These are phyloP conservation scores for Pelargonium nanum DNA, from an alignment of 345 rosid species.

Conservation along the genomic window DNA sequence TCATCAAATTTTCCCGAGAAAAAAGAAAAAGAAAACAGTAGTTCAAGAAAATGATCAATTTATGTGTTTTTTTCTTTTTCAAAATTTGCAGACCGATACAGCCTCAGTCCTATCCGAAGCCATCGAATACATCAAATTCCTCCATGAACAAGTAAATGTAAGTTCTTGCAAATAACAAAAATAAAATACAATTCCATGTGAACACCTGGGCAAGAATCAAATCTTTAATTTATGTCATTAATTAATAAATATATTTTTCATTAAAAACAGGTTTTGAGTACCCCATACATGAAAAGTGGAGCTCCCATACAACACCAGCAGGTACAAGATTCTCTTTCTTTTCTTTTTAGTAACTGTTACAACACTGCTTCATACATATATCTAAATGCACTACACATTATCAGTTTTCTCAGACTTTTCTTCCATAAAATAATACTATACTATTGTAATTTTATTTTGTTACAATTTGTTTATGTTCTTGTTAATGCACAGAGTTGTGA, in stretches of 20 bases:
- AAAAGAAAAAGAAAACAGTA: not conserved
- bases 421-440: too few relatives aligned
- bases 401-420: too few relatives aligned
- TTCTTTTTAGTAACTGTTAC: too few relatives aligned
- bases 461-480: not conserved
- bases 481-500: slow-evolving; percentile 37
- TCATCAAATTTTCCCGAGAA: not conserved
- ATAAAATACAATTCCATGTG: not conserved
- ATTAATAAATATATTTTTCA: not conserved
- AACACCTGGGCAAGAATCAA: not conserved
- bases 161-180: slow-evolving; percentile 26
- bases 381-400: too few relatives aligned
- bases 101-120: slow-evolving; percentile 99
- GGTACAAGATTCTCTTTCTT: slow-evolving; percentile 6
- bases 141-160: slow-evolving; percentile 86
- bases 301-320: slow-evolving; percentile 76
- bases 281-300: slow-evolving; percentile 93
- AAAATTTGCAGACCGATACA: slow-evolving; percentile 87
- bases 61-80: not conserved
- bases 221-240: too few relatives aligned
- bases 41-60: not conserved
- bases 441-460: not conserved
- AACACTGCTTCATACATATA: too few relatives aligned
- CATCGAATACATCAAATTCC: slow-evolving; percentile 90
- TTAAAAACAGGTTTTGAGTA: slow-evolving; percentile 52